A percentile compares a stretch with the other conserved stretches of the same genome.
These are phyloP conservation scores for Solanum gracilifrons DNA, from an alignment of 257 asterid genomes.

Conservation along the genomic window DNA sequence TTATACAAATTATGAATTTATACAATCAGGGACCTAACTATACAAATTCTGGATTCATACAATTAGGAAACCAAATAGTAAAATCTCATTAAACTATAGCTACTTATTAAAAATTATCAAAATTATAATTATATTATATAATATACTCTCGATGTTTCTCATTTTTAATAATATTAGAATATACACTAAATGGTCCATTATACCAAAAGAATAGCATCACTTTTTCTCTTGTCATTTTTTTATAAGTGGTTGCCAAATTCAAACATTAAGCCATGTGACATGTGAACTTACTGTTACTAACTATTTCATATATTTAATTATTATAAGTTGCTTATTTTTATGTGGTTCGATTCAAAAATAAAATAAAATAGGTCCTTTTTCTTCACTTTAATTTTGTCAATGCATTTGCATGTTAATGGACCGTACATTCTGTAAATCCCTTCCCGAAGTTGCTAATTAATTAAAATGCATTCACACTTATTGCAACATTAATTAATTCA, in stretches of 20 bases:
- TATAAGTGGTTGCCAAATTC: background rate
- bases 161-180: no score
- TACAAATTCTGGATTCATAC: no score
- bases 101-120: no score
- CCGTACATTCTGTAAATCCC: background rate
- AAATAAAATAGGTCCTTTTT: background rate
- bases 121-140: no score
- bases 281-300: background rate
- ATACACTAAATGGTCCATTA: background rate
- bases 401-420: background rate
- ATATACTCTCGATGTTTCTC: no score
- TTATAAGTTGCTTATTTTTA: background rate
- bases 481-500: background rate
- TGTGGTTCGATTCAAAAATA: background rate
- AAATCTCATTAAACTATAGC: no score
- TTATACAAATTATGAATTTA: no score
- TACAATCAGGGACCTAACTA: no score
- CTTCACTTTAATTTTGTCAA: background rate
- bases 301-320: background rate
- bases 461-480: background rate
- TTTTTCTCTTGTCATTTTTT: background rate
- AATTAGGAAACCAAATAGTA: no score
- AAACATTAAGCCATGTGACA: background rate
- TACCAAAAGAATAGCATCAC: background rate
- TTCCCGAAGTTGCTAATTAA: background rate